Evolutionary conservation across 2,329 filamentous ascomycete species (phyloP).

Genomic region (Colletotrichum acutatum): DNA sequence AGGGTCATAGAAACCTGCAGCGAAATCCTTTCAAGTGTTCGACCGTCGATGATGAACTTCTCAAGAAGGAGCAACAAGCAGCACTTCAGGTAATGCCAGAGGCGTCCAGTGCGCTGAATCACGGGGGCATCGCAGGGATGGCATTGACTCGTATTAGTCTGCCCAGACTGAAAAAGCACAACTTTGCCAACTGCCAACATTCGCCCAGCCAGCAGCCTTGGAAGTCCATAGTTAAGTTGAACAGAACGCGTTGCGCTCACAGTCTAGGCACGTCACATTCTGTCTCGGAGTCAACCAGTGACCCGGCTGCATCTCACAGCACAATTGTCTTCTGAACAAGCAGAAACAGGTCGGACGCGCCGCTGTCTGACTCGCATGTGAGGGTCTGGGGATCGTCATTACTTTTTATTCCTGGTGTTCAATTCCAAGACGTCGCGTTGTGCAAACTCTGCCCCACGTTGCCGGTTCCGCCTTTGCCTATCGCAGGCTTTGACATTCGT

Average conservation of each 20-base stretch:
- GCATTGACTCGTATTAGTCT: not conserved
- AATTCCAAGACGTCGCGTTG: slow-evolving; percentile 3
- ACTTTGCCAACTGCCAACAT: not conserved
- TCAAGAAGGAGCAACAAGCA: too few species aligned
- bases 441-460: slow-evolving; percentile 14
- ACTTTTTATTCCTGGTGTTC: not conserved
- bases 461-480: not conserved
- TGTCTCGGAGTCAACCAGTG: too few species aligned
- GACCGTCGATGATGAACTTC: too few species aligned
- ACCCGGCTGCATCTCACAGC: not conserved
- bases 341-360: not conserved
- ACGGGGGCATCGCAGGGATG: not conserved
- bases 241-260: not conserved
- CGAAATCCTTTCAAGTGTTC: too few species aligned
- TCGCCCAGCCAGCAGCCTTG: not conserved
- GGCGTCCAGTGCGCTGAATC: not conserved
- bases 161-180: not conserved
- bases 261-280: too few species aligned
- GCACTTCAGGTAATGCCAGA: too few species aligned
- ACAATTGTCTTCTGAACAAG: not conserved
- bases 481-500: not conserved
- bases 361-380: slow-evolving; percentile 29
- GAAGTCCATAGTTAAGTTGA: not conserved
- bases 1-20: too few species aligned
- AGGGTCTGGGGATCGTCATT: slow-evolving; percentile 29